These are phyloP conservation scores for Pneumocystis wakefieldiae DNA, from an alignment of 1,139 yeast genomes.

Conservation along the genomic window DNA sequence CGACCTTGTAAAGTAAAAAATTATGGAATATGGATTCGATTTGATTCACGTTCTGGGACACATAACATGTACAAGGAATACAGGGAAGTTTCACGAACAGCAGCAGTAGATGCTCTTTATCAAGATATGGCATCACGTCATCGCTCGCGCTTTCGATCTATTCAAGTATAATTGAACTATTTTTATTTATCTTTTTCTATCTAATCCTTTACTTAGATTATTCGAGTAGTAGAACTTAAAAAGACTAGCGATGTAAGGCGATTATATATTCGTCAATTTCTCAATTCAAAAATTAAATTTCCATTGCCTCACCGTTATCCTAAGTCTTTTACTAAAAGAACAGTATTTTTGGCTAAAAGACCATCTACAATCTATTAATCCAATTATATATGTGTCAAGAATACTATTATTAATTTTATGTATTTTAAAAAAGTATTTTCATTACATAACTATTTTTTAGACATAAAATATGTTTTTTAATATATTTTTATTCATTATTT, in stretches of 20 bases:
- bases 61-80: conserved; percentile 99
- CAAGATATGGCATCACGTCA: conserved; percentile 99
- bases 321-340: not conserved
- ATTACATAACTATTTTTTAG: too few relatives aligned
- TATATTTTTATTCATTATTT: too few relatives aligned
- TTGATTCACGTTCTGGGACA: conserved; percentile 99
- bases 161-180: conserved; percentile 40
- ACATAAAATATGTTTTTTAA: too few relatives aligned
- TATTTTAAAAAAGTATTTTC: not conserved
- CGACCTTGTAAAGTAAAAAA: conserved; percentile 99
- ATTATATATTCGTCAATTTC: conserved; percentile 96
- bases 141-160: conserved; percentile 99
- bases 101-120: conserved; percentile 97
- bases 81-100: conserved; percentile 98
- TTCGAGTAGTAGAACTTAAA: conserved; percentile 95
- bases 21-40: conserved; percentile 99
- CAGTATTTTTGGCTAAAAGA: not conserved
- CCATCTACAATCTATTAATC: not conserved
- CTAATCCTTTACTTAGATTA: conserved; percentile 16
- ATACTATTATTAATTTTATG: not conserved
- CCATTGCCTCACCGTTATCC: conserved; percentile 98
- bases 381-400: not conserved
- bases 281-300: conserved; percentile 93
- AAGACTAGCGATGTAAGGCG: conserved; percentile 97
- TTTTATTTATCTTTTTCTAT: conserved; percentile 29